Percentiles rank a stretch among this genome's conserved stretches.
Conservation (phyloP, 352 stramenopile genomes). For the Thraustochytrium striatum region DNA sequence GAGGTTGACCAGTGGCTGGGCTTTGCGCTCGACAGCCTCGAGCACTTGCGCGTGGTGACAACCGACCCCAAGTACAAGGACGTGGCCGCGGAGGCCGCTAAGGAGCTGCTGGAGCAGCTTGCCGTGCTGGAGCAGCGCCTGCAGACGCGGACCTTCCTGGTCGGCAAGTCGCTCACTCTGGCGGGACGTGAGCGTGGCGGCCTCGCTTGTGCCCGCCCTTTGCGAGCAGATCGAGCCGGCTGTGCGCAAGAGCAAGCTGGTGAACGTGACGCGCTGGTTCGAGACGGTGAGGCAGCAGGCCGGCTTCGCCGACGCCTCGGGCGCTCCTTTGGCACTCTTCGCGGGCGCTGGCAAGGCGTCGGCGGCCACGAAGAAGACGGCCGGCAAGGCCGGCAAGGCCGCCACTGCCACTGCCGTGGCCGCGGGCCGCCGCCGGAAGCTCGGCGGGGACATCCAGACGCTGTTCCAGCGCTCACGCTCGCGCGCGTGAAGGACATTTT, state of each 20-base stretch:
- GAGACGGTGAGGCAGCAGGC: neutral
- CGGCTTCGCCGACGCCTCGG: neutral
- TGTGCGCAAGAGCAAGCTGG: neutral
- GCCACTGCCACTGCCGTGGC: neutral
- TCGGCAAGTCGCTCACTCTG: constrained; percentile 83
- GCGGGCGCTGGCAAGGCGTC: neutral
- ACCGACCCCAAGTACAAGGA: neutral
- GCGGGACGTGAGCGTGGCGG: constrained; percentile 89
- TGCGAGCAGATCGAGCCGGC: neutral
- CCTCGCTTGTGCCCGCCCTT: constrained; percentile 57
- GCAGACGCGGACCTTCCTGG: constrained; percentile 80
- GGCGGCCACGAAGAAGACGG: neutral
- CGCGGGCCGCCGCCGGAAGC: neutral
- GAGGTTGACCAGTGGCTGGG: constrained; percentile 38
- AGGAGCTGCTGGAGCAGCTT: neutral
- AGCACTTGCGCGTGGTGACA: constrained; percentile 1
- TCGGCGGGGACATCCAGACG: neutral
- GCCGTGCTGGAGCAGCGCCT: constrained; percentile 72
- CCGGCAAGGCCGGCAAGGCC: neutral
- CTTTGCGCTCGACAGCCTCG: neutral
- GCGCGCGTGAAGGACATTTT: constrained; percentile 36
- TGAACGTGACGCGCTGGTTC: constrained; percentile 40
- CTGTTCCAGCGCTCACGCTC: constrained; percentile 29
- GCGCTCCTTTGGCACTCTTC: neutral
- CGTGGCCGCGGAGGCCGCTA: neutral